Percentiles rank a stretch among this genome's conserved stretches.
Evolutionary conservation across 345 rosid species (phyloP).

Genomic region (Melastoma malabathricum): DNA sequence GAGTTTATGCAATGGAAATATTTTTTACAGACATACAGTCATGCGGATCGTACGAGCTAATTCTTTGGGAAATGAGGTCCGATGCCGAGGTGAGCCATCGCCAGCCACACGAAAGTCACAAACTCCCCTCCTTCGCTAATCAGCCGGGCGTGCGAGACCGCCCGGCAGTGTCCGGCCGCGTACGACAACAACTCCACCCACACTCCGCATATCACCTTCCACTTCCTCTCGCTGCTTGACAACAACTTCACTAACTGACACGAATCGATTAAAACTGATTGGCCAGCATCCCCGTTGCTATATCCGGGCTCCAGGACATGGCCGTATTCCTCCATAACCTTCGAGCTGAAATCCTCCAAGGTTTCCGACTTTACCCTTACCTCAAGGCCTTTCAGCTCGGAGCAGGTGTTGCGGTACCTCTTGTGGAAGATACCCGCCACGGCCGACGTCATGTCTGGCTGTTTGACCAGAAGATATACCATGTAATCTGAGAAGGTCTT

Average conservation of each 20-base stretch:
- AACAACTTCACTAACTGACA: background rate
- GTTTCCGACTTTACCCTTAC: background rate
- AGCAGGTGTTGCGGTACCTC: background rate
- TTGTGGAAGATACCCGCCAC: background rate
- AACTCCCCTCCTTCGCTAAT: constrained; percentile 1
- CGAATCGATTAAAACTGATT: background rate
- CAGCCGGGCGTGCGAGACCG: background rate
- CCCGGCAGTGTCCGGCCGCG: constrained; percentile 2
- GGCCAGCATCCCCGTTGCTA: background rate
- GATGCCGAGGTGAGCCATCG: background rate
- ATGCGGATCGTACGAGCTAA: too few relatives aligned
- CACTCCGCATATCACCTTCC: background rate
- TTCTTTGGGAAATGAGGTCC: too few relatives aligned
- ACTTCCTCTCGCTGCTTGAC: background rate
- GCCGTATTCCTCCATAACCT: background rate
- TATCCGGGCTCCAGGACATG: background rate
- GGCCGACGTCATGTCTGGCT: background rate
- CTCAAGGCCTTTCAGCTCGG: background rate
- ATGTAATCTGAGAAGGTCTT: background rate
- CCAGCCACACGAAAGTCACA: background rate
- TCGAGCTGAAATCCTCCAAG: background rate
- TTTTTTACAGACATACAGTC: too few relatives aligned
- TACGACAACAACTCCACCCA: constrained; percentile 1
- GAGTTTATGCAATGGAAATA: too few relatives aligned
- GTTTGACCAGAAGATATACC: constrained; percentile 1